Evolutionary conservation across 75 land plant genomes (phyloP).

Genomic region (Chamaecyparis obtusa): DNA sequence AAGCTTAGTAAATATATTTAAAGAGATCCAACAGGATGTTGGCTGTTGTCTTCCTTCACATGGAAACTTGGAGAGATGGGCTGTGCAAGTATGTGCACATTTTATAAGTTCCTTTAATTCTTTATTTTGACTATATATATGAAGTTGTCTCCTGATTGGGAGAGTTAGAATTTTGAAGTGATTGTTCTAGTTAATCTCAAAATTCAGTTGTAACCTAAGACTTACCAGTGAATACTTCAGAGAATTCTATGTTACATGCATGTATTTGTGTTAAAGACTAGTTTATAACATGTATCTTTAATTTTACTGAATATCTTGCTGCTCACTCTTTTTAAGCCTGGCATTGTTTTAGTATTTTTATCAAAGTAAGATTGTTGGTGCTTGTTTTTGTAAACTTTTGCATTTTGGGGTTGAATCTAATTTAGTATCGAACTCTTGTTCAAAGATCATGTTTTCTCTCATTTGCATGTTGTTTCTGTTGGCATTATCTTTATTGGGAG

Average conservation of each 20-base stretch:
- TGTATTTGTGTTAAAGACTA: not conserved
- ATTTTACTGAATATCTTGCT: not conserved
- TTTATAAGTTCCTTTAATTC: not conserved
- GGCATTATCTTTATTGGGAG: not conserved
- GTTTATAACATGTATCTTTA: not conserved
- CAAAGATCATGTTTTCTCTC: not conserved
- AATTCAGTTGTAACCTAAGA: not conserved
- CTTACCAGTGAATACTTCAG: not conserved
- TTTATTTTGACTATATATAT: not conserved
- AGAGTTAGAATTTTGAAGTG: not conserved
- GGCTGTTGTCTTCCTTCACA: constrained; percentile 86
- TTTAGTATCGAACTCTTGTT: not conserved
- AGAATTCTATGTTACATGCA: not conserved
- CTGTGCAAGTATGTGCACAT: constrained; percentile 61
- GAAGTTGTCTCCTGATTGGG: not conserved
- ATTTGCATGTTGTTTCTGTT: constrained; percentile 2
- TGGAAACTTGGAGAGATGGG: constrained; percentile 96
- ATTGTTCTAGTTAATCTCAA: not conserved
- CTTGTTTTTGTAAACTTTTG: not conserved
- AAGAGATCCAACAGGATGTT: constrained; percentile 82
- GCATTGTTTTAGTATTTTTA: not conserved
- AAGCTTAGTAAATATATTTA: constrained; percentile 87
- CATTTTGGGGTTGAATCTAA: not conserved
- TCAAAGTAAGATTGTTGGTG: not conserved
- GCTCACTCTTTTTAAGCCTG: not conserved